These are phyloP conservation scores for Cercospora beticola DNA, from an alignment of 2,329 filamentous ascomycete species.

Conservation along the genomic window DNA sequence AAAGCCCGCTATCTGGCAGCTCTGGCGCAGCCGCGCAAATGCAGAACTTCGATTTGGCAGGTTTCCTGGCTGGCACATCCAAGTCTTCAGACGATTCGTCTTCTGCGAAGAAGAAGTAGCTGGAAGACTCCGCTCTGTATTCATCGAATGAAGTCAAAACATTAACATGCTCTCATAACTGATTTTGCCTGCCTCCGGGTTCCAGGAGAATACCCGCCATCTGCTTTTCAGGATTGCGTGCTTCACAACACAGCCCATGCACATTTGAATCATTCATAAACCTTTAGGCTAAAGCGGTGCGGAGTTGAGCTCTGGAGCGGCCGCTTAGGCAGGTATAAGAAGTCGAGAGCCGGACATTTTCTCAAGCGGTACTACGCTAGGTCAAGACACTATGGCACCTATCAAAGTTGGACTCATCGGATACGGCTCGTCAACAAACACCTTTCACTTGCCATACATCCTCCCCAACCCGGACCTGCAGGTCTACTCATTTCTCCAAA, in stretches of 20 bases:
- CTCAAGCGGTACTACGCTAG: not conserved
- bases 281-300: slow-evolving; percentile 15
- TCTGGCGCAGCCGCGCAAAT: slow-evolving; percentile 52
- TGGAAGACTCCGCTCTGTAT: not conserved
- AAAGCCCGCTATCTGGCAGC: slow-evolving; percentile 57
- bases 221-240: not conserved
- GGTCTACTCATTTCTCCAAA: slow-evolving; percentile 52
- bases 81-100: slow-evolving; percentile 15
- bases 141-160: not conserved
- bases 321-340: slow-evolving; percentile 11
- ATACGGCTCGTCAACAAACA: slow-evolving; percentile 52
- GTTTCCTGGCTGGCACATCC: slow-evolving; percentile 63
- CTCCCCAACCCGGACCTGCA: slow-evolving; percentile 48
- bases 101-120: slow-evolving; percentile 24
- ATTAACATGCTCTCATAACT: not conserved
- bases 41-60: slow-evolving; percentile 66
- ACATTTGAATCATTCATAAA: not conserved
- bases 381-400: slow-evolving; percentile 24
- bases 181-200: not conserved
- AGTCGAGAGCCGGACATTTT: not conserved
- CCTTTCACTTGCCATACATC: slow-evolving; percentile 55
- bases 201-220: not conserved
- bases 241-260: not conserved
- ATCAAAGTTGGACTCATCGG: slow-evolving; percentile 54
- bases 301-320: slow-evolving; percentile 1